Evolutionary conservation across 768 basidiomycete species (phyloP).

Genomic region (Leccinellum rugosiceps): DNA sequence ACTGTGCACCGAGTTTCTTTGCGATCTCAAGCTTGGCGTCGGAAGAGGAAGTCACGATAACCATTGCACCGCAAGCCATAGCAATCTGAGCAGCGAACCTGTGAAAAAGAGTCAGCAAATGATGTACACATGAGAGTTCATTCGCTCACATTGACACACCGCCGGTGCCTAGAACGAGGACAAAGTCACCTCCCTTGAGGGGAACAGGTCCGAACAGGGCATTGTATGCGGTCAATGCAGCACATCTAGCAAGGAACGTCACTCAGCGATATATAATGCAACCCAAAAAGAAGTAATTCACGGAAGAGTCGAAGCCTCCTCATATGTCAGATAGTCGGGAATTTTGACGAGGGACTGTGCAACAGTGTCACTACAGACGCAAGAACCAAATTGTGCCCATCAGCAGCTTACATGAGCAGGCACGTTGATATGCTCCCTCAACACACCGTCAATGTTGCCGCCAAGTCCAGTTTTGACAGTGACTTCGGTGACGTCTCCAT

Average conservation of each 20-base stretch:
- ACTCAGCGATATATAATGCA: background rate
- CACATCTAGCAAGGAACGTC: slow-evolving; percentile 37
- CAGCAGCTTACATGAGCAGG: slow-evolving; percentile 37
- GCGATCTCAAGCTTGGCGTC: slow-evolving; percentile 58
- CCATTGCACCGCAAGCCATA: slow-evolving; percentile 57
- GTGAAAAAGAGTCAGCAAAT: slow-evolving; percentile 5
- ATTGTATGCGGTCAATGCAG: slow-evolving; percentile 64
- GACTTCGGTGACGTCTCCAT: slow-evolving; percentile 40
- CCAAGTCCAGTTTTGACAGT: slow-evolving; percentile 41
- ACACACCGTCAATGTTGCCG: slow-evolving; percentile 46
- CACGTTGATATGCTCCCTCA: slow-evolving; percentile 54
- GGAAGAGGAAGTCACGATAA: slow-evolving; percentile 66
- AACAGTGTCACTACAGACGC: background rate
- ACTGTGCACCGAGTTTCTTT: slow-evolving; percentile 47
- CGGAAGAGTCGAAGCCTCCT: slow-evolving; percentile 65
- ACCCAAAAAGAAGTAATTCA: slow-evolving; percentile 26
- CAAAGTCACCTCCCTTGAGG: slow-evolving; percentile 56
- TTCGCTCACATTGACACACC: slow-evolving; percentile 50
- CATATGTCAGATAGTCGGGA: slow-evolving; percentile 56
- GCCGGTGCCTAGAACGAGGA: slow-evolving; percentile 55
- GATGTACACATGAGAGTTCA: background rate
- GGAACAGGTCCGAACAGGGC: slow-evolving; percentile 47
- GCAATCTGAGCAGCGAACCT: slow-evolving; percentile 62
- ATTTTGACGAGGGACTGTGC: slow-evolving; percentile 46
- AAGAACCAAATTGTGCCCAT: background rate